Percentiles rank a stretch among this genome's conserved stretches.
These are phyloP conservation scores for Cymbopogon flexuosus DNA, from an alignment of 202 grass and related monocot genomes.

Conservation along the genomic window DNA sequence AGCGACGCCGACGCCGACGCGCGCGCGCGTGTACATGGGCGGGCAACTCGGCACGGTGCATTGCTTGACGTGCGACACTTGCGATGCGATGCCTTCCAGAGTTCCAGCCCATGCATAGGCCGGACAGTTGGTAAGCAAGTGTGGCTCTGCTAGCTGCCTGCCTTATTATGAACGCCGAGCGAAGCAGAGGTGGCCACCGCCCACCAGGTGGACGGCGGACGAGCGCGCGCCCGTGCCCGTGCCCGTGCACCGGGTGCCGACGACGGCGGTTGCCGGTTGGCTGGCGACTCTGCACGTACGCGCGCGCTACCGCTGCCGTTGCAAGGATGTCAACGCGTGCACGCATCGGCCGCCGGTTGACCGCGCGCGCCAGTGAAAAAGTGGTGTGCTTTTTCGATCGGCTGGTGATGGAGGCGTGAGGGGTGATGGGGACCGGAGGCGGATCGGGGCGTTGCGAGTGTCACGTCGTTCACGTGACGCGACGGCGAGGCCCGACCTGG, in stretches of 20 bases:
- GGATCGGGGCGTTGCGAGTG: background rate
- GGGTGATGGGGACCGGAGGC: too few relatives aligned
- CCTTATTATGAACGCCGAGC: background rate
- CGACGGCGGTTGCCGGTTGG: background rate
- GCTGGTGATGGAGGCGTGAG: background rate
- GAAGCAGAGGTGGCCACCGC: too few relatives aligned
- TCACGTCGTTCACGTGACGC: conserved; percentile 15
- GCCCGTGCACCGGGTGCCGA: background rate
- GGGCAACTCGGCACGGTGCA: background rate
- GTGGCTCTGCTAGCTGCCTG: background rate
- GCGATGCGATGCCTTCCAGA: too few relatives aligned
- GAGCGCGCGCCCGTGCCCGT: background rate
- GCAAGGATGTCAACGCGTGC: too few relatives aligned
- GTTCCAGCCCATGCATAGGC: too few relatives aligned
- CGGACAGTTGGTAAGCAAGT: background rate
- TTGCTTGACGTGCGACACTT: too few relatives aligned
- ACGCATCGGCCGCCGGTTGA: too few relatives aligned
- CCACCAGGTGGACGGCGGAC: background rate
- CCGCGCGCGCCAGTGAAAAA: too few relatives aligned
- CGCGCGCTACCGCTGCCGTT: too few relatives aligned
- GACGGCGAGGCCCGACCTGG: background rate
- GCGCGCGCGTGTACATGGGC: background rate
- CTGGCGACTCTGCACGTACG: too few relatives aligned
- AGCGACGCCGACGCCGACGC: too few relatives aligned
- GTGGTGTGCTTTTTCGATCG: background rate